These are phyloP conservation scores for Metschnikowia dekortorum DNA, from an alignment of 805 yeast species.

Conservation along the genomic window DNA sequence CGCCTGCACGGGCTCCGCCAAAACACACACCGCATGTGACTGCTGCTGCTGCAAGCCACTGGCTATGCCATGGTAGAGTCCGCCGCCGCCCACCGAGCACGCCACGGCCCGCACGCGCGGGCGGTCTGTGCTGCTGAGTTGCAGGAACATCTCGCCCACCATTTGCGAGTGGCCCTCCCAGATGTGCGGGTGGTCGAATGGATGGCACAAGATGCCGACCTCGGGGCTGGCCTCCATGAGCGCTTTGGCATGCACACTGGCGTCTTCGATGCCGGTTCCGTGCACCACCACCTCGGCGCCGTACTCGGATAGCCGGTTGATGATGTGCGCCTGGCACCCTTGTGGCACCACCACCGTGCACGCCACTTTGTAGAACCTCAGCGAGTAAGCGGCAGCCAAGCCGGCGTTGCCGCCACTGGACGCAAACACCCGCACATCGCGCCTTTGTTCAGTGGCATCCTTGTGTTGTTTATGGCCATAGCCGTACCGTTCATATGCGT, in stretches of 20 bases:
- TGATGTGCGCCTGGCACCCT: conserved; percentile 43
- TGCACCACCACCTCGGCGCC: conserved; percentile 50
- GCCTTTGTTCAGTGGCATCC: background rate
- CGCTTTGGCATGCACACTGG: conserved; percentile 40
- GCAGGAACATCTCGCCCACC: conserved; percentile 34
- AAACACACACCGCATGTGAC: conserved; percentile 31
- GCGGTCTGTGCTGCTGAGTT: conserved; percentile 18
- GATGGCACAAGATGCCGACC: conserved; percentile 47
- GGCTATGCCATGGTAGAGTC: conserved; percentile 49
- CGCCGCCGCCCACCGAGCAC: conserved; percentile 59
- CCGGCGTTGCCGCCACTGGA: conserved; percentile 58
- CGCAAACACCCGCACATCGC: conserved; percentile 40
- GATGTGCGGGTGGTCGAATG: conserved; percentile 46
- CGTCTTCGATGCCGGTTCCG: conserved; percentile 48
- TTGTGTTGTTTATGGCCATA: too few relatives aligned
- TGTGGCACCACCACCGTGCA: conserved; percentile 63
- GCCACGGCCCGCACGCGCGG: conserved; percentile 40
- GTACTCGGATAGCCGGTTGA: conserved; percentile 38
- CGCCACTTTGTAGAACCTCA: conserved; percentile 29
- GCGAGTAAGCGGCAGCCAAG: conserved; percentile 49
- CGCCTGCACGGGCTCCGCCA: conserved; percentile 58
- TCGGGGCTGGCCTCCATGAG: conserved; percentile 18
- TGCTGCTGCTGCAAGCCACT: conserved; percentile 32
- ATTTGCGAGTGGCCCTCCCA: conserved; percentile 52
- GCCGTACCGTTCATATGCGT: too few relatives aligned